phyloP scores from a whole-genome alignment of 176 grass and related monocot species.

The Paspalum vaginatum region DNA sequence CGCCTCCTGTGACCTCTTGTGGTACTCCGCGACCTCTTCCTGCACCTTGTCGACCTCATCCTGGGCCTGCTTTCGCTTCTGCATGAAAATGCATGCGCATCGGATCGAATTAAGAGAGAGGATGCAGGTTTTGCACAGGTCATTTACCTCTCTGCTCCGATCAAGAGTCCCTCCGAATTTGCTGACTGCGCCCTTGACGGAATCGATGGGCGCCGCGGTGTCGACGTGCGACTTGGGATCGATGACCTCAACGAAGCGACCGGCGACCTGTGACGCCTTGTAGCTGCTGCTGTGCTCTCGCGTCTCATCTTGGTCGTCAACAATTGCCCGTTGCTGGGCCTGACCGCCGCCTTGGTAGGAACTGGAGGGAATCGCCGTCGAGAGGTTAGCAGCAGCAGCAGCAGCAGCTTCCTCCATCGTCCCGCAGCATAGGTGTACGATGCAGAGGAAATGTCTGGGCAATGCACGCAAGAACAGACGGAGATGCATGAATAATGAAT shows the following conservation, averaged over 20 bases:
- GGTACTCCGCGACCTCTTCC: conserved; percentile 41
- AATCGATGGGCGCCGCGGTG: conserved; percentile 69
- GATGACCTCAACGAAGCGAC: conserved; percentile 25
- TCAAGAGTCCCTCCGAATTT: conserved; percentile 75
- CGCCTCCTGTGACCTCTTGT: conserved; percentile 34
- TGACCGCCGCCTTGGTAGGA: conserved; percentile 16
- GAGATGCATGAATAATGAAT: neutral
- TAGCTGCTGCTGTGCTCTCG: neutral
- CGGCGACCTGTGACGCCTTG: conserved; percentile 19
- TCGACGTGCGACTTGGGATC: conserved; percentile 41
- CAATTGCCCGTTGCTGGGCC: neutral
- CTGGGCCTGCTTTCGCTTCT: conserved; percentile 54
- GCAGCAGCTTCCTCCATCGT: conserved; percentile 42
- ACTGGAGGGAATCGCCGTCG: neutral
- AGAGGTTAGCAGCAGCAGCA: neutral
- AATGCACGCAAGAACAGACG: neutral
- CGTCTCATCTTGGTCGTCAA: neutral
- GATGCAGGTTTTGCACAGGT: too few relatives aligned
- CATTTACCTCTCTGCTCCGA: conserved; percentile 78
- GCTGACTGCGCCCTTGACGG: conserved; percentile 65
- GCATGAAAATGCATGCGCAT: too few relatives aligned
- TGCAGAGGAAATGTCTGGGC: conserved; percentile 9
- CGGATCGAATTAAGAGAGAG: too few relatives aligned
- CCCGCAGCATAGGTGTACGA: conserved; percentile 53
- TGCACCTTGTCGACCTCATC: conserved; percentile 55